phyloP scores from a whole-genome alignment of 208 protist genomes.

The Strigomonas galati region DNA sequence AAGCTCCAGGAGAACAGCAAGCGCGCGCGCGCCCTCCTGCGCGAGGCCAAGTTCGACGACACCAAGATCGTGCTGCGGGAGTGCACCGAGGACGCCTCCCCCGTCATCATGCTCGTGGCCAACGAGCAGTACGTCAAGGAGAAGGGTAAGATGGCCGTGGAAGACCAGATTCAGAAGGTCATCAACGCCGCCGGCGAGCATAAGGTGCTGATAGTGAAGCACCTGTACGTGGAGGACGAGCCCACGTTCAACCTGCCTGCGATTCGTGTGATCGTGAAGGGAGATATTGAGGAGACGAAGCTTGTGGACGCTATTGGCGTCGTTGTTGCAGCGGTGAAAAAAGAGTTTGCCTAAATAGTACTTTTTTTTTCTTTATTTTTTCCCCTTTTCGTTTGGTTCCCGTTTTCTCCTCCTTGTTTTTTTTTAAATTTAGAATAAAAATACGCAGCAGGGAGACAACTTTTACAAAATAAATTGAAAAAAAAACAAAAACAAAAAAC shows the following conservation, averaged over 20 bases:
- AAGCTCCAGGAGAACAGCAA: slow-evolving; percentile 49
- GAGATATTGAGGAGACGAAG: slow-evolving; percentile 46
- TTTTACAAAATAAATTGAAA: slow-evolving; percentile 14
- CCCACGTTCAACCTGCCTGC: slow-evolving; percentile 42
- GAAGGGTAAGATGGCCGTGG: slow-evolving; percentile 33
- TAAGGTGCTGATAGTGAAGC: slow-evolving; percentile 47
- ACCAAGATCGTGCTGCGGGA: slow-evolving; percentile 64
- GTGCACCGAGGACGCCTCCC: slow-evolving; percentile 57
- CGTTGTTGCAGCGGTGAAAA: slow-evolving; percentile 53
- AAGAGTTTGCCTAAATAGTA: slow-evolving; percentile 51
- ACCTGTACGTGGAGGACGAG: slow-evolving; percentile 36
- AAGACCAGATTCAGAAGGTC: slow-evolving; percentile 54
- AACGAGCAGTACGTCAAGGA: slow-evolving; percentile 35
- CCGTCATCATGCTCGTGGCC: slow-evolving; percentile 58
- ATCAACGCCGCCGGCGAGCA: slow-evolving; percentile 47
- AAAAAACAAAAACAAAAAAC: background rate
- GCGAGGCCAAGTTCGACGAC: slow-evolving; percentile 37
- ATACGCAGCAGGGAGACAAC: no score
- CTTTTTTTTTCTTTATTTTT: no score
- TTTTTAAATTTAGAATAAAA: no score
- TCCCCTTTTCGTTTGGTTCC: no score
- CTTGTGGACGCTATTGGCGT: slow-evolving; percentile 31
- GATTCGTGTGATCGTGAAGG: slow-evolving; percentile 71
- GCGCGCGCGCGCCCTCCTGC: slow-evolving; percentile 44
- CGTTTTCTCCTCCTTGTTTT: no score